Percentiles rank a stretch among this genome's conserved stretches.
phyloP scores from a whole-genome alignment of 106 monocot species.

The Dendrobium catenatum region DNA sequence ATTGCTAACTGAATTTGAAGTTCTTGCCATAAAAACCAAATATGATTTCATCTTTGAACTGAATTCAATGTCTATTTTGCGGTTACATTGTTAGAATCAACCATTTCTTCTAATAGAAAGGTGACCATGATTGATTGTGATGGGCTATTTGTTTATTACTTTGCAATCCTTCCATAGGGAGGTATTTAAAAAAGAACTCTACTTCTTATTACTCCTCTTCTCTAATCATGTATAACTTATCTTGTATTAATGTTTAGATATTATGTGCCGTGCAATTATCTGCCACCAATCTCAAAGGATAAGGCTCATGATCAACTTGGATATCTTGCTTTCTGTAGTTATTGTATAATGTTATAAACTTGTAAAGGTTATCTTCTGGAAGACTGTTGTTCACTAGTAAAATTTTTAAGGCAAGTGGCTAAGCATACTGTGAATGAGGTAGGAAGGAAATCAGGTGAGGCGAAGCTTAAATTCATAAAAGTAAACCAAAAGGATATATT shows the following conservation, averaged over 20 bases:
- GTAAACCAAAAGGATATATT: too few relatives aligned
- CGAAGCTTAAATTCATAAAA: too few relatives aligned
- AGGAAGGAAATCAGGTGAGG: too few relatives aligned
- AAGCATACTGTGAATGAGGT: too few relatives aligned
- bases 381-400: too few relatives aligned
- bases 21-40: background rate
- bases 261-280: too few relatives aligned
- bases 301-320: too few relatives aligned
- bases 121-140: background rate
- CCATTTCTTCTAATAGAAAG: background rate
- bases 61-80: background rate
- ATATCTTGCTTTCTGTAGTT: too few relatives aligned
- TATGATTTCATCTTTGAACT: background rate
- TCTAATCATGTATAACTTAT: background rate
- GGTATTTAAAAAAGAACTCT: background rate
- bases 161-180: background rate
- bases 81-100: background rate
- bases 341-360: too few relatives aligned
- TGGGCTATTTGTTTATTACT: background rate
- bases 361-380: too few relatives aligned
- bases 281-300: too few relatives aligned
- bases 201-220: background rate
- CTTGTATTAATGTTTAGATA: background rate
- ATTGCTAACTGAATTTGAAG: background rate
- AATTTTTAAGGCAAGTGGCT: too few relatives aligned